Evolutionary conservation across 306 rosid genomes (phyloP), one percentile per base, ranked within the genome.

Genomic region (Ormosia emarginata): DNA sequence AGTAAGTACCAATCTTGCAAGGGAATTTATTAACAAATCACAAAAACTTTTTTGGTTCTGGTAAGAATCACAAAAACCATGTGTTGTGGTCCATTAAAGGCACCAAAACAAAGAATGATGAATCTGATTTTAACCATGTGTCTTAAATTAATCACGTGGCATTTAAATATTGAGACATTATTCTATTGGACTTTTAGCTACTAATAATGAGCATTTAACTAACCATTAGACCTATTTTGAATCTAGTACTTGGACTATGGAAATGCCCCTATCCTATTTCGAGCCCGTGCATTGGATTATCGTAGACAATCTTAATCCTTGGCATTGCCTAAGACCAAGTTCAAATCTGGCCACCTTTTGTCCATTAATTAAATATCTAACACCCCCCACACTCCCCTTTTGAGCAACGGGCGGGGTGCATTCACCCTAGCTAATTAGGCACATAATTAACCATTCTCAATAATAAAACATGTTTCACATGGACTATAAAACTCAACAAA

Each of bases 101-200:
- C 74, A 71, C 47, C 61, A n/a, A 71, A 33, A 7, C 36, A 43
- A 66, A 66, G 30, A 66, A 18, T 10, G 10, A 33, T 4, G 29
- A 33, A 71, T 50, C 6, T 47, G 43, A 69, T 46, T 69, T 67
- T 46, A 46, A 69, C 41, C 75, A 46, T 69, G 59, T 50, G 47
- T 50, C 37, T 3, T 34, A 6, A 63, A 66, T 55, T 77, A 73
- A 63, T 81, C 84, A 74, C 74, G 43, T 74, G 68, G 8, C 40
- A 46, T 36, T 73, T 17, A 55, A 34, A 13, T n/a, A 37, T 49
- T 37, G 14, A 59, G n/a, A 13, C 30, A 41, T 24, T 44, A 55
- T 53, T 36, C 5, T 43, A 65, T 64, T 70, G 73, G 47, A 14
- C 2, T 4, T 33, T 32, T 6, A 53, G 15, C 10, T 39, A 18